Conservation (phyloP, 1,284 basidiomycete species). For the Trametes sp. region DNA sequence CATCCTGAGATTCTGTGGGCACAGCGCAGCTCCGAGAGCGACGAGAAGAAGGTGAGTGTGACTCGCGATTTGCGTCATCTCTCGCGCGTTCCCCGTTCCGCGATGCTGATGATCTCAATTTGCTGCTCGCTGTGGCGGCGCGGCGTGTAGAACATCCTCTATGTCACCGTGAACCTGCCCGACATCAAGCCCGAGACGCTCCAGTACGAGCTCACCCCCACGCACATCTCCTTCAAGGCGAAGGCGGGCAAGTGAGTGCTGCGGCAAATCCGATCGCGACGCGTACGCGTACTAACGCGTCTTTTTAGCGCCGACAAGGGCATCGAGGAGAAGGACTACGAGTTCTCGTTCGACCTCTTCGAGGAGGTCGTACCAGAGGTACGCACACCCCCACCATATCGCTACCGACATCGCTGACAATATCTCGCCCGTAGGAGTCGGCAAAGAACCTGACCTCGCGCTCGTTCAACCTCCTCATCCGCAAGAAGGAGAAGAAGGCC, state of each 20-base stretch:
- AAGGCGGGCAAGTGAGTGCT: slow-evolving; percentile 71
- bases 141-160: slow-evolving; percentile 83
- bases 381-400: slow-evolving; percentile 5
- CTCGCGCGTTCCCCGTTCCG: slow-evolving; percentile 36
- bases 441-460: slow-evolving; percentile 70
- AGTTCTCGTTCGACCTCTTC: slow-evolving; percentile 78
- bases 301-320: slow-evolving; percentile 55
- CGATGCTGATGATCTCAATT: slow-evolving; percentile 32
- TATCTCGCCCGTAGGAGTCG: slow-evolving; percentile 59
- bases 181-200: slow-evolving; percentile 74
- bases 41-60: slow-evolving; percentile 72
- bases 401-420: neutral
- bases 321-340: slow-evolving; percentile 69
- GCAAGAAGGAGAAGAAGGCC: slow-evolving; percentile 78
- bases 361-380: slow-evolving; percentile 81
- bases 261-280: slow-evolving; percentile 4
- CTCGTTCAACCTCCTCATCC: slow-evolving; percentile 69
- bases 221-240: slow-evolving; percentile 74
- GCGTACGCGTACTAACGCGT: slow-evolving; percentile 22
- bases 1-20: slow-evolving; percentile 94
- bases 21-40: slow-evolving; percentile 78
- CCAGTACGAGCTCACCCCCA: slow-evolving; percentile 69
- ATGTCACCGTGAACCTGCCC: slow-evolving; percentile 85
- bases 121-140: slow-evolving; percentile 28
- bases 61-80: slow-evolving; percentile 19